Evolutionary conservation across 805 yeast genomes (phyloP).

Genomic region (Citeromyces nyonsensis): DNA sequence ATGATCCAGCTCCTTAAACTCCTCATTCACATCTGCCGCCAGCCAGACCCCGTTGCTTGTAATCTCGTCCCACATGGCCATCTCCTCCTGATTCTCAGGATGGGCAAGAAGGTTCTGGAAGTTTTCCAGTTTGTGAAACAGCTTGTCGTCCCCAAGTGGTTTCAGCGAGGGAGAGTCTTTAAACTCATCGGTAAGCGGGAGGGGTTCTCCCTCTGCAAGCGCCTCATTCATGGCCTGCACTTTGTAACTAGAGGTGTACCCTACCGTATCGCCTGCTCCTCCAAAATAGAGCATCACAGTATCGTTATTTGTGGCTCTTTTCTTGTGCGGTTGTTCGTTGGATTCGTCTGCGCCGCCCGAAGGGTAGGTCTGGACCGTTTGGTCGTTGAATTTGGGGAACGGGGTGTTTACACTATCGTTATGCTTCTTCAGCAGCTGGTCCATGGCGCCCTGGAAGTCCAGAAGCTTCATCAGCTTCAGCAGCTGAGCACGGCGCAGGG

Average conservation of each 20-base stretch:
- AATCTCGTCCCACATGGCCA: constrained; percentile 62
- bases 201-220: neutral
- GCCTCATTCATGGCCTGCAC: neutral
- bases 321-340: neutral
- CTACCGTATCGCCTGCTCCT: too few species aligned
- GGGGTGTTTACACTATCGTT: constrained; percentile 25
- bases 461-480: constrained; percentile 47
- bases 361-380: neutral
- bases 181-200: neutral
- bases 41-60: constrained; percentile 71
- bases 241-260: neutral
- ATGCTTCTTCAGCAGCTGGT: constrained; percentile 37
- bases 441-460: constrained; percentile 56
- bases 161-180: constrained; percentile 10
- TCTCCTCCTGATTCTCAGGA: constrained; percentile 22
- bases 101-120: constrained; percentile 9
- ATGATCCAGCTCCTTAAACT: constrained; percentile 8
- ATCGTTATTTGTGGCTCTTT: neutral
- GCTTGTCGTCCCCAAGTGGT: constrained; percentile 15
- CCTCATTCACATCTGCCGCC: constrained; percentile 24
- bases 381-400: constrained; percentile 6
- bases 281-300: neutral
- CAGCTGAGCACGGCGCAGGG: constrained; percentile 55
- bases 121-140: constrained; percentile 17
- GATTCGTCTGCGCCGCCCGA: constrained; percentile 4